A percentile compares a stretch with the other conserved stretches of the same genome.
phyloP scores from a whole-genome alignment of 2,329 filamentous ascomycete species.

The Myriosclerotinia scirpicola region DNA sequence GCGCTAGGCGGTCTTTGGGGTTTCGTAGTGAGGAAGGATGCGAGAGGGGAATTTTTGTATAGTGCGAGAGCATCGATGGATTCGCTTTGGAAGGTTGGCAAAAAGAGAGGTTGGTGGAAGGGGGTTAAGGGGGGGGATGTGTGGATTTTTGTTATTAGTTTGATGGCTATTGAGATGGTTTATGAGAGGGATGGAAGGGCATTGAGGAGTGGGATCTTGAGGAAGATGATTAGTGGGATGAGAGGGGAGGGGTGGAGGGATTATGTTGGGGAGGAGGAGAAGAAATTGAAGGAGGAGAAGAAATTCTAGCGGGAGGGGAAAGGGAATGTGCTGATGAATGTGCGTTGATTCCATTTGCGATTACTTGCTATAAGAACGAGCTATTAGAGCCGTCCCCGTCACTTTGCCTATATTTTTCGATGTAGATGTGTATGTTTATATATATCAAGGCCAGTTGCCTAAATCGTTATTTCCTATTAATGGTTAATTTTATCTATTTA shows the following conservation, averaged over 20 bases:
- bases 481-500: not conserved
- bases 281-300: slow-evolving; percentile 28
- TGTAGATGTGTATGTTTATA: not conserved
- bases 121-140: slow-evolving; percentile 82
- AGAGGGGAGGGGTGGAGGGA: slow-evolving; percentile 39
- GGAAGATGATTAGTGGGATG: slow-evolving; percentile 35
- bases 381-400: not conserved
- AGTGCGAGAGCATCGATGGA: slow-evolving; percentile 76
- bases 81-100: slow-evolving; percentile 88
- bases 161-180: slow-evolving; percentile 75
- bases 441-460: slow-evolving; percentile 15
- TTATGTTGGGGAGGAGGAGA: slow-evolving; percentile 32
- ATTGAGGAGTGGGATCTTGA: slow-evolving; percentile 33
- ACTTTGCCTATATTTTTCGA: not conserved
- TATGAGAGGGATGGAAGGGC: slow-evolving; percentile 38
- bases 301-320: slow-evolving; percentile 2
- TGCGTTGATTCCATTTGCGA: not conserved
- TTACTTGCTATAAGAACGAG: not conserved
- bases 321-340: not conserved
- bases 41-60: slow-evolving; percentile 74
- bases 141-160: slow-evolving; percentile 74
- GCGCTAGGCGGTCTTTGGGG: slow-evolving; percentile 85
- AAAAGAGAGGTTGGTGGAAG: slow-evolving; percentile 85
- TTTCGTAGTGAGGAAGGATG: slow-evolving; percentile 66
- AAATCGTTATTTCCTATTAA: not conserved